Evolutionary conservation across 345 rosid genomes (phyloP).

Genomic region (Melastoma malabathricum): DNA sequence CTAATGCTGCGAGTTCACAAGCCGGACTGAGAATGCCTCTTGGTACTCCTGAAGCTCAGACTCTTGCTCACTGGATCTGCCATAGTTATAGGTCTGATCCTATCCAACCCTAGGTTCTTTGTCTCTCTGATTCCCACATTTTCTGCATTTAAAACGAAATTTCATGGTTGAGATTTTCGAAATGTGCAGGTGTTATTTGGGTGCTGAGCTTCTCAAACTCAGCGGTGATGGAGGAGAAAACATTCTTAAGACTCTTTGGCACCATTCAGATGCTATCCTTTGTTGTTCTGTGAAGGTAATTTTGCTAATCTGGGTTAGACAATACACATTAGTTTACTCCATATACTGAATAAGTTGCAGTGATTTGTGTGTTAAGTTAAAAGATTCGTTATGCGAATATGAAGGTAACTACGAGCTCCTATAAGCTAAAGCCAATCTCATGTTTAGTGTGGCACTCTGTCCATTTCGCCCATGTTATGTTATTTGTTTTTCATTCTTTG

Average conservation of each 20-base stretch:
- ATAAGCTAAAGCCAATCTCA: too few relatives aligned
- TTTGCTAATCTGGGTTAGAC: too few relatives aligned
- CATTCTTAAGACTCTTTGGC: conserved; percentile 83
- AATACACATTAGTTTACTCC: too few relatives aligned
- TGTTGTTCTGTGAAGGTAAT: conserved; percentile 87
- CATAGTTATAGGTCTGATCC: conserved; percentile 64
- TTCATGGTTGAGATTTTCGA: too few relatives aligned
- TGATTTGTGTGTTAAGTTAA: too few relatives aligned
- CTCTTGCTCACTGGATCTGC: conserved; percentile 98
- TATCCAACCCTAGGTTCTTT: background rate
- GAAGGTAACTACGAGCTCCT: too few relatives aligned
- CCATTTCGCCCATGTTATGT: too few relatives aligned
- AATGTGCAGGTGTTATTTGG: conserved; percentile 67
- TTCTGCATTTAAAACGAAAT: too few relatives aligned
- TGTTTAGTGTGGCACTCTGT: too few relatives aligned
- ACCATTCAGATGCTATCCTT: conserved; percentile 92
- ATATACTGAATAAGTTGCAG: too few relatives aligned
- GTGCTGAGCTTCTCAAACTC: conserved; percentile 77
- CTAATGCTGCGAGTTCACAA: conserved; percentile 76
- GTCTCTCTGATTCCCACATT: too few relatives aligned
- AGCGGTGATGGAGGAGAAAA: conserved; percentile 57
- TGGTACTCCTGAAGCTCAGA: conserved; percentile 97
- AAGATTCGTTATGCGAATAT: too few relatives aligned
- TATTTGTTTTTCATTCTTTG: background rate
- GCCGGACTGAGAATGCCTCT: conserved; percentile 76